Evolutionary conservation across 805 yeast species (phyloP), one percentile per base, ranked within the genome.

Genomic region (Kuraishia capsulata): DNA sequence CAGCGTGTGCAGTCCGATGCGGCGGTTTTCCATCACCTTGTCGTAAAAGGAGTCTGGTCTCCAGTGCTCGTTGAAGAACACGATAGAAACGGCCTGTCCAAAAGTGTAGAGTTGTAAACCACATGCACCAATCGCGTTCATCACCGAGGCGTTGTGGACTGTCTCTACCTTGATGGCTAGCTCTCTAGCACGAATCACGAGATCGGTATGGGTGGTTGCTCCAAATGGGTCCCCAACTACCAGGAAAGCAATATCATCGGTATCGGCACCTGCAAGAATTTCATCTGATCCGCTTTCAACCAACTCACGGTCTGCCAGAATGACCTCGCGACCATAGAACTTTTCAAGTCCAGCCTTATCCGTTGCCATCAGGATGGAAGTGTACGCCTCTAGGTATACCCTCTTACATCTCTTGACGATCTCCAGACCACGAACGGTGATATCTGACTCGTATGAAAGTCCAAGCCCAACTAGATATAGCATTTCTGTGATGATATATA

Each of bases 161-260:
- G 83, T 73, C 54, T 85, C 94, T 33, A 84, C 85, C 37, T 71
- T 65, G 53, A 92, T 86, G 2, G 76, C 76, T 43, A 79, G 68
- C 59, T 84, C 96, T 49, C 95, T 75, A 33, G 98, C 97, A 53
- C 98, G 71, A 43, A 90, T 73, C 31, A 89, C 86, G 45, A 90
- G 69, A 63, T 92, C 98, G 0, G 97, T 87, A 62, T 90, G 98
- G 1, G 98, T 90, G 4, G 98, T 90, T 24, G 98, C 98, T 25
- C 98, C 98, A 54, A 87, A 90, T 25, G 90, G 95, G 58, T 90
- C 98, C 26, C 98, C 98, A 20, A 90, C 98, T 17, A 92, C 98
- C 45, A 92, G 68, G 49, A 90, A 88, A 0, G 97, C 97, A 56
- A 90, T 72, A 55, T 92, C 96, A 39, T 82, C 90, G 18, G 61